Evolutionary conservation across 108 stramenopile species (phyloP), one percentile per base, ranked within the genome.

Genomic region (Nitzschia sp.): DNA sequence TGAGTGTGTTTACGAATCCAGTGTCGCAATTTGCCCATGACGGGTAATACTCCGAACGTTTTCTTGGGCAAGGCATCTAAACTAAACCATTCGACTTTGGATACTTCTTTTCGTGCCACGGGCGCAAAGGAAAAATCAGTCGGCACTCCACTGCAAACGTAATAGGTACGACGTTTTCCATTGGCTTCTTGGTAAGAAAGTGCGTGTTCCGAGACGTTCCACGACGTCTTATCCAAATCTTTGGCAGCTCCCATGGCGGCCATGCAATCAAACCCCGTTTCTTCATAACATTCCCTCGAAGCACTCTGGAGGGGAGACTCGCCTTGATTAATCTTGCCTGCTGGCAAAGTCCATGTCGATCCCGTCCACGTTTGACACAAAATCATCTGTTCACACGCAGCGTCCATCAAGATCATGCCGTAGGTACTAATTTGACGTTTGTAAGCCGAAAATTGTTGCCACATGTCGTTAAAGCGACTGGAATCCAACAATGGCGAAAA

Each of bases 201-300:
- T 46, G 87, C 80, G 2, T 73, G 26, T 29, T 76, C 70, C 29
- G 85, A 82, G 15, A 31, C 11, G 4, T 33, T 38, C 59, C 59
- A 61, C 1, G 63, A 15, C 23, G 1, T 23, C 21, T 66, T 54
- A 0, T 26, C 9, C 70, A 70, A 73, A 17, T 59, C 55, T 23
- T 57, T 77, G 9, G 87, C 80, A 46, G 80, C 3, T 30, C 83
- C 72, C 51, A 71, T 72, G 53, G 69, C 51, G 24, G 77, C 76
- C 46, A 71, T 45, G 2, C 90, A 88, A 89, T 95, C 94, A 80
- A 95, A 95, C 24, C 94, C 94, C 18, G 94, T 95, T 72, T 95
- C 94, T 67, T 95, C 94, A 80, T 95, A 95, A 21, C 89, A 91
- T 70, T 95, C 94, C n/a, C 94, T 75, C 0, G 83, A 82, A 1